Evolutionary conservation across 176 grass and related monocot species (phyloP).

Genomic region (Aegilops bicornis): DNA sequence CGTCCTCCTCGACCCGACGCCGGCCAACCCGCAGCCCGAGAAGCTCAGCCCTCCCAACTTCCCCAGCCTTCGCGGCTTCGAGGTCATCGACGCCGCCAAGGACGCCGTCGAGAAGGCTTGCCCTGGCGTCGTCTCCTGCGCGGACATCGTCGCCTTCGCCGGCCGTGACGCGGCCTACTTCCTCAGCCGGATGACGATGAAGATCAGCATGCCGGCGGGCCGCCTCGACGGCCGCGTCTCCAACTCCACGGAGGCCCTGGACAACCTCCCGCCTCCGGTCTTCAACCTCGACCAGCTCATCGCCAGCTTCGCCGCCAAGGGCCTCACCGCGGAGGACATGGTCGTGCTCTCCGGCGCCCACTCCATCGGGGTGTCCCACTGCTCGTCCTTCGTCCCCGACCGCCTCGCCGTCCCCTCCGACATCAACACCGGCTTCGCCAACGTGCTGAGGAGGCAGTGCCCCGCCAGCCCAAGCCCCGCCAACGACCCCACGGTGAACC

Average conservation of each 20-base stretch:
- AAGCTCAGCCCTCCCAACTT: neutral
- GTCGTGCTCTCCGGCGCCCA: neutral
- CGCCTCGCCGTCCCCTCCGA: neutral
- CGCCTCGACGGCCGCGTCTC: neutral
- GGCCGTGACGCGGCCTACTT: constrained; percentile 20
- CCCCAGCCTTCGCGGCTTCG: neutral
- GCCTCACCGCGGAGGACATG: neutral
- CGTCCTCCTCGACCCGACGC: constrained; percentile 16
- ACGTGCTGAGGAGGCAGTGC: too few species aligned
- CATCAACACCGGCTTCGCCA: neutral
- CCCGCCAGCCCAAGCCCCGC: too few species aligned
- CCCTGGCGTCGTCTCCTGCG: constrained; percentile 45
- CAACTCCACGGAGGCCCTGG: constrained; percentile 13
- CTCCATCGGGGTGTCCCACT: neutral
- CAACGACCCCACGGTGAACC: too few species aligned
- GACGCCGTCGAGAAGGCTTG: neutral
- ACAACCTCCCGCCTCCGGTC: constrained; percentile 30
- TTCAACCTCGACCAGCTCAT: neutral
- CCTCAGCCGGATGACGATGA: neutral
- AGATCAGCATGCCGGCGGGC: neutral
- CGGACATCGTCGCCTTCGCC: constrained; percentile 44
- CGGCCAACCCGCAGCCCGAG: neutral
- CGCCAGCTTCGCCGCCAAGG: neutral
- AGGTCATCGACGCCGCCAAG: neutral
- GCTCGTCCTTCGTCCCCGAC: too few species aligned